Conservation (phyloP, 2,329 filamentous ascomycete species). For the Juglanconis juglandina region DNA sequence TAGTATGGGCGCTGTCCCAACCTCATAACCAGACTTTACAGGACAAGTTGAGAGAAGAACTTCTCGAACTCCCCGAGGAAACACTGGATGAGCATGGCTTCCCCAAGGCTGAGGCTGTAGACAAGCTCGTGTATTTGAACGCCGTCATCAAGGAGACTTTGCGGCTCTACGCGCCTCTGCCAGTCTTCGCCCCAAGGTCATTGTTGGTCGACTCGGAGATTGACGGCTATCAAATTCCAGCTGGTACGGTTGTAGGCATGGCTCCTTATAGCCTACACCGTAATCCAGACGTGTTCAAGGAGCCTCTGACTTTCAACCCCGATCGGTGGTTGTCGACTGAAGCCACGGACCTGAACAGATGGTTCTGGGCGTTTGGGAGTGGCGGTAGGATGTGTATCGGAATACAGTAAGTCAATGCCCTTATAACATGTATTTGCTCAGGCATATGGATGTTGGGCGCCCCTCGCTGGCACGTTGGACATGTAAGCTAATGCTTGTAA, state of each 20-base stretch:
- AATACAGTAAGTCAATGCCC: slow-evolving; percentile 18
- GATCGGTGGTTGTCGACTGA: slow-evolving; percentile 23
- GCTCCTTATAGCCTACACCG: slow-evolving; percentile 26
- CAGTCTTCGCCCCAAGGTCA: slow-evolving; percentile 47
- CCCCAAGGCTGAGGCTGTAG: slow-evolving; percentile 33
- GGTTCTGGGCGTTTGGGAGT: slow-evolving; percentile 66
- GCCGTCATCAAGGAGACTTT: slow-evolving; percentile 50
- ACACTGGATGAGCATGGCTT: slow-evolving; percentile 26
- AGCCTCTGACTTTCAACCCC: slow-evolving; percentile 23
- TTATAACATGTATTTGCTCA: background rate
- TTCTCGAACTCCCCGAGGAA: slow-evolving; percentile 26
- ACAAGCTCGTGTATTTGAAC: slow-evolving; percentile 41
- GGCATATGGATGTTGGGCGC: background rate
- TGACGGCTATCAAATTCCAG: slow-evolving; percentile 23
- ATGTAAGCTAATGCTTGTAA: slow-evolving; percentile 17
- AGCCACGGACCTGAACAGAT: slow-evolving; percentile 42
- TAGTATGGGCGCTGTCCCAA: slow-evolving; percentile 46
- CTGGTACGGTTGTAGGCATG: slow-evolving; percentile 23
- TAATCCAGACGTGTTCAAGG: slow-evolving; percentile 22
- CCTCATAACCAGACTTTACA: slow-evolving; percentile 41
- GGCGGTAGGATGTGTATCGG: slow-evolving; percentile 68
- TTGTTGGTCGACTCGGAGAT: slow-evolving; percentile 28
- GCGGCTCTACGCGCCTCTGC: slow-evolving; percentile 47
- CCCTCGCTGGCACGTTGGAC: no score
- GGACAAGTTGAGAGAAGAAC: slow-evolving; percentile 40